Percentiles rank a stretch among this genome's conserved stretches.
phyloP scores from a whole-genome alignment of 129 eudicot species.

The Tagetes patula region DNA sequence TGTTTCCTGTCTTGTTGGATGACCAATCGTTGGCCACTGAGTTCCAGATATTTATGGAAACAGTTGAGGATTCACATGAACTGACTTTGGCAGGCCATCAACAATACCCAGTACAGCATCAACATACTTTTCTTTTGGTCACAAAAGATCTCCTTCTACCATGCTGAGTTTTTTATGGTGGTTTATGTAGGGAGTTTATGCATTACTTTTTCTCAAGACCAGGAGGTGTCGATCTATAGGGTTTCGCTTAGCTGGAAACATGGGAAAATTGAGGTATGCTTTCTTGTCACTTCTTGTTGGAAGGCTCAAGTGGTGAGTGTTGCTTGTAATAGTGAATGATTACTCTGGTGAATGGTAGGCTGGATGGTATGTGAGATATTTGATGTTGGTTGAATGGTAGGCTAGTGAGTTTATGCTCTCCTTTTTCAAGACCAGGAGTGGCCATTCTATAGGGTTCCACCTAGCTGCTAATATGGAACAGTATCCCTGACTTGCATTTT shows the following conservation, averaged over 20 bases:
- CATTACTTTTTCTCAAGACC: slow-evolving; percentile 72
- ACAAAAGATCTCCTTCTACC: not conserved
- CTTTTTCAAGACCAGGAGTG: too few relatives aligned
- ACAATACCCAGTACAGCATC: slow-evolving; percentile 70
- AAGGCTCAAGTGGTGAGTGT: not conserved
- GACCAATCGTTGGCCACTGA: slow-evolving; percentile 62
- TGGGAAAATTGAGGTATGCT: slow-evolving; percentile 79
- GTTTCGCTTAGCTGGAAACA: slow-evolving; percentile 71
- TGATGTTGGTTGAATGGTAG: not conserved
- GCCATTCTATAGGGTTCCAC: too few relatives aligned
- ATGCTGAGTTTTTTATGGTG: slow-evolving; percentile 11
- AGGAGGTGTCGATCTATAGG: slow-evolving; percentile 85
- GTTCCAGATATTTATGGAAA: slow-evolving; percentile 77
- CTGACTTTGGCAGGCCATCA: slow-evolving; percentile 72
- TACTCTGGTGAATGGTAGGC: slow-evolving; percentile 3
- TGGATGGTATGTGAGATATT: not conserved
- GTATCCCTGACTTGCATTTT: too few relatives aligned
- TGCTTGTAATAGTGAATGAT: not conserved
- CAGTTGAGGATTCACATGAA: slow-evolving; percentile 77
- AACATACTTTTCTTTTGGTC: slow-evolving; percentile 14
- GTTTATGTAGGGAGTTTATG: slow-evolving; percentile 80
- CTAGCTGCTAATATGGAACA: too few relatives aligned
- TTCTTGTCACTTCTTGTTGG: slow-evolving; percentile 16
- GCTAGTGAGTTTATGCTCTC: too few relatives aligned
- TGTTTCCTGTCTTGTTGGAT: slow-evolving; percentile 80